Conservation (phyloP, 257 asterid species). For the Verbena officinalis region DNA sequence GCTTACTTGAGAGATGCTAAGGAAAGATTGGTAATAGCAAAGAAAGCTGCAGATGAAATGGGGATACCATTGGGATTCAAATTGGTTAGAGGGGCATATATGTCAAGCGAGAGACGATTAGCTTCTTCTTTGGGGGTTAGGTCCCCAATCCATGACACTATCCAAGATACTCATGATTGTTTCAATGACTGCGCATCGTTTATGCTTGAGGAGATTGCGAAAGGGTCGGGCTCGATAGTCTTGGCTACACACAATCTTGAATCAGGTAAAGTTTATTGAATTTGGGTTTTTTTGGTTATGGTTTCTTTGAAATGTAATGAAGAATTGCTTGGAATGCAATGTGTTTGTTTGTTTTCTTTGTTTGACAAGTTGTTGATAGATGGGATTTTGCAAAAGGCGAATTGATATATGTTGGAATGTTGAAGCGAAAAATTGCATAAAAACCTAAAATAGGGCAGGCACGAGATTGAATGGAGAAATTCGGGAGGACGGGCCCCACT, state of each 20-base stretch:
- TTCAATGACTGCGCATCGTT: constrained; percentile 59
- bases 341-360: background rate
- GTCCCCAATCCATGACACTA: constrained; percentile 64
- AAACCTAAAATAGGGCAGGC: background rate
- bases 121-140: constrained; percentile 47
- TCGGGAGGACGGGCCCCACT: no score
- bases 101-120: constrained; percentile 52
- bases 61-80: constrained; percentile 71
- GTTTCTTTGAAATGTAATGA: background rate
- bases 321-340: background rate
- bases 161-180: constrained; percentile 59
- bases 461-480: constrained; percentile 11
- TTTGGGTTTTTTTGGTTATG: background rate
- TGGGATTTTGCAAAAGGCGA: background rate
- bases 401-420: no score
- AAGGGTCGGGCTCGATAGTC: constrained; percentile 64
- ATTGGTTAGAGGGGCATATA: constrained; percentile 84
- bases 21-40: constrained; percentile 53
- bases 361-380: constrained; percentile 11
- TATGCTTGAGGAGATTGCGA: constrained; percentile 59
- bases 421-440: no score
- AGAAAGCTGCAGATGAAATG: constrained; percentile 57
- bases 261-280: background rate
- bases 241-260: constrained; percentile 85
- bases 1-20: constrained; percentile 72